Base-by-base conservation (phyloP, 768 basidiomycete genomes). In the Boletus vermiculosoides region DNA sequence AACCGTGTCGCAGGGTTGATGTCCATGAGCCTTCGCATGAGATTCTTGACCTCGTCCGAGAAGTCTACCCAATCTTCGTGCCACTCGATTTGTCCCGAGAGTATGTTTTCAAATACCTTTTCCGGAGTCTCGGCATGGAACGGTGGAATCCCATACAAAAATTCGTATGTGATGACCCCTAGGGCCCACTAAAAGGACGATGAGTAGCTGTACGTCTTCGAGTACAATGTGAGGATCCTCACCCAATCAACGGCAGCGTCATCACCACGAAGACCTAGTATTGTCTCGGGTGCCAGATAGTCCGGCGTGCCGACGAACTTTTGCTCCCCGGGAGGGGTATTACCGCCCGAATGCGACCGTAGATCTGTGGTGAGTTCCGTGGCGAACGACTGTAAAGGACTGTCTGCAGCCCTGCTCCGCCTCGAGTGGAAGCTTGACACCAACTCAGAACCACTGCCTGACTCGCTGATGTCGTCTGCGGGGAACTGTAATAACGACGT, bases 171-270 rank as follows among this genome's bases (percentile, higher is more conserved):
- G 70, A 99, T 95, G 42, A 98, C 94, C 57, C 97, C 97, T 30
- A 99, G 81, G 12, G 97, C 96, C 97, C 97, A 99, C 97, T 97
- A 70, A 50, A 16, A 60, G 58, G 61, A 47, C 50, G 25, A 56
- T 65, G 25, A 68, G 64, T 42, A 22, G 54, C 22, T 54, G 30
- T 52, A 33, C 18, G 16, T 47, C 46, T 51, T 54, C 59, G 16
- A 50, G 36, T 28, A 48, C 40, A 60, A 60, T 44, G 31, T 58
- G 31, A 63, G 40, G 34, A 77, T 39, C 36, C 88, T 37, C 61
- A 96, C 94, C 94, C 97, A 99, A 75, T 99, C 97, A 62, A 99
- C 97, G 9, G 88, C 86, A 31, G 86, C 89, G 72, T 98, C 95
- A 66, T 98, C 97, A 36, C 92, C 92, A 42, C 94, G 90, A 60